These are phyloP conservation scores for Neonothopanus nambi DNA, from an alignment of 1,284 basidiomycete species.

Conservation along the genomic window DNA sequence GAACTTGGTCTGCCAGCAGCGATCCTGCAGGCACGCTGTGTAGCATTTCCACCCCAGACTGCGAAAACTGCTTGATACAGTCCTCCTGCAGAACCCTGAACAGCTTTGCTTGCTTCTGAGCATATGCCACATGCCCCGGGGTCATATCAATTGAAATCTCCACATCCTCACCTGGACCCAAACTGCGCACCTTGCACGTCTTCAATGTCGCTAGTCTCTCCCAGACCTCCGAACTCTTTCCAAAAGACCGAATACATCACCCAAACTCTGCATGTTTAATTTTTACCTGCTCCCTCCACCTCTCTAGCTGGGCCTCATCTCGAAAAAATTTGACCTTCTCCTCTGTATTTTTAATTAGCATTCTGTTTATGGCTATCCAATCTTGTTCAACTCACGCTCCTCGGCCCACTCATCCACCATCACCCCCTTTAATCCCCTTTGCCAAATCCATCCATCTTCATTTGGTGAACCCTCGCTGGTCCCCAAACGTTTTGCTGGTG, in stretches of 20 bases:
- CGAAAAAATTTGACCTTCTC: constrained; percentile 30
- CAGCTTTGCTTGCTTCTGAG: constrained; percentile 10
- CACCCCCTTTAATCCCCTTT: neutral
- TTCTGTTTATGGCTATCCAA: neutral
- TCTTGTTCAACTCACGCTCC: constrained; percentile 2
- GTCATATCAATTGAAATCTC: neutral
- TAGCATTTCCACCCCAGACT: constrained; percentile 1
- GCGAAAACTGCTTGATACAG: neutral
- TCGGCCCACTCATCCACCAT: constrained; percentile 4
- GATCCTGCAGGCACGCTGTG: no score
- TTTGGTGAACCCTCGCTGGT: neutral
- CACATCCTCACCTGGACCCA: no score
- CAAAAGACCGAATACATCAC: constrained; percentile 20
- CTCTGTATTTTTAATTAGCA: constrained; percentile 17
- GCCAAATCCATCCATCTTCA: constrained; percentile 9
- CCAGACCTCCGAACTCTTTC: constrained; percentile 11
- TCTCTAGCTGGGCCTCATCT: constrained; percentile 29
- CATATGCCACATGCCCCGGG: constrained; percentile 16
- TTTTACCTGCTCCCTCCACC: constrained; percentile 28
- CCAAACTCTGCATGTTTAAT: constrained; percentile 24
- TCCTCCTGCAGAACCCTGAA: neutral
- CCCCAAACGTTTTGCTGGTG: neutral
- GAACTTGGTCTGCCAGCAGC: no score
- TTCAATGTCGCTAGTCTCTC: no score
- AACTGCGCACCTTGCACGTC: no score